Base-by-base conservation (phyloP, 1,284 basidiomycete genomes). In the Ceratobasidium sp. region DNA sequence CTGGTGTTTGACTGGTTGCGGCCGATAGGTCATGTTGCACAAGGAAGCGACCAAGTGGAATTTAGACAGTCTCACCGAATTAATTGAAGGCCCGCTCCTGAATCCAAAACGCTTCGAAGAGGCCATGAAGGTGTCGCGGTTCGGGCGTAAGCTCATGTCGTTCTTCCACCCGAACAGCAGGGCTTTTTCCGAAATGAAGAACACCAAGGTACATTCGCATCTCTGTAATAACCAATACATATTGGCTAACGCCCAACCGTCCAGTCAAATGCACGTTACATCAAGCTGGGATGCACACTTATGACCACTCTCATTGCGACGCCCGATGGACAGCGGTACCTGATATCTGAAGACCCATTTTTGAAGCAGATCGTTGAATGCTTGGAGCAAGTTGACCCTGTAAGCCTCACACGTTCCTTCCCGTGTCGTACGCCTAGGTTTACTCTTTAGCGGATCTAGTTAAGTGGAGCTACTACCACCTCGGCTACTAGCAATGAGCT, bases 71-170 rank as follows among this genome's bases (percentile, higher is more conserved):
- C 82, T 99, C 67, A 87, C 91, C 75, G 95, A 97, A 55, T 83
- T 99, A 15, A 86, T 98, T 22, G 94, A 98, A 74, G 96, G 97
- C 0, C 94, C 96, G 0, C 80, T 99, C 56, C 82, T 95, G 54
- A 96, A 96, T 75, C 88, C 94, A 0, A 93, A 93, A 75, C 84
- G 97, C n/a, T 84, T 99, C 76, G 97, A 99, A 75, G 97, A 99
- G 79, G 94, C 93, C 1, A 92, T 96, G 77, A 92, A 90, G 76
- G 93, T 90, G 12, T 90, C 92, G 17, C 90, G 94, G 75, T 95
- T 97, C 73, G 88, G 97, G 70, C 86, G 90, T 40, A 85, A 93
- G 34, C 80, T 99, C 17, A 88, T 98, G 82, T 86, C 88, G 1
- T 99, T 99, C 82, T 98, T 91, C 76, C 92, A 97, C 77, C 97